Evolutionary conservation across 345 rosid genomes (phyloP).

Genomic region (Dimocarpus longan): DNA sequence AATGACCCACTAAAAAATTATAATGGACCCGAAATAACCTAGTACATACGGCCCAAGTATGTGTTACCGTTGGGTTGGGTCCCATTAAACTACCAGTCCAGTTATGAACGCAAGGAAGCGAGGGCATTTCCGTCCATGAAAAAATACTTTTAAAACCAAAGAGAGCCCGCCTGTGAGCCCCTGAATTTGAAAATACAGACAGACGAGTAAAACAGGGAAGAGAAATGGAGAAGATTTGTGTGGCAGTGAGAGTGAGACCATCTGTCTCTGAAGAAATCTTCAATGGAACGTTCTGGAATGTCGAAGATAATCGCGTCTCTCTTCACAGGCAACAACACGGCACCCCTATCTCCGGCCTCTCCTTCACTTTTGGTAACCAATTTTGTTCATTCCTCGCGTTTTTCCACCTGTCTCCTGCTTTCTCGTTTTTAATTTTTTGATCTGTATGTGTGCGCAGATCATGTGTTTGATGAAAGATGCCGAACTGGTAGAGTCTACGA

Average conservation of each 20-base stretch:
- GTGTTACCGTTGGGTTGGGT: neutral
- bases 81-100: neutral
- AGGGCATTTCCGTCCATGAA: slow-evolving; percentile 32
- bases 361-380: slow-evolving; percentile 71
- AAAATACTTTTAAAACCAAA: neutral
- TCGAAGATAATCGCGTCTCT: slow-evolving; percentile 77
- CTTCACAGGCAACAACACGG: slow-evolving; percentile 68
- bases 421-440: neutral
- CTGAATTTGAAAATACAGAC: slow-evolving; percentile 9
- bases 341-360: slow-evolving; percentile 63
- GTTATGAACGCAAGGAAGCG: neutral
- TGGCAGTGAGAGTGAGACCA: slow-evolving; percentile 84
- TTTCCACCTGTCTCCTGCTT: neutral
- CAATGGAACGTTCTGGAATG: slow-evolving; percentile 51
- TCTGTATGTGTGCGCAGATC: slow-evolving; percentile 46
- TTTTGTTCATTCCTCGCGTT: neutral
- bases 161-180: slow-evolving; percentile 26
- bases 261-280: slow-evolving; percentile 38
- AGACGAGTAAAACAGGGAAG: neutral
- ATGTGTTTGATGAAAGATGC: slow-evolving; percentile 73
- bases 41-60: neutral
- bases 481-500: slow-evolving; percentile 68
- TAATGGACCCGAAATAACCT: neutral
- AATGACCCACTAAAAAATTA: too few relatives aligned
- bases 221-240: slow-evolving; percentile 89